These are phyloP conservation scores for Dysphania ambrosioides DNA, from an alignment of 148 eudicot genomes.

Conservation along the genomic window DNA sequence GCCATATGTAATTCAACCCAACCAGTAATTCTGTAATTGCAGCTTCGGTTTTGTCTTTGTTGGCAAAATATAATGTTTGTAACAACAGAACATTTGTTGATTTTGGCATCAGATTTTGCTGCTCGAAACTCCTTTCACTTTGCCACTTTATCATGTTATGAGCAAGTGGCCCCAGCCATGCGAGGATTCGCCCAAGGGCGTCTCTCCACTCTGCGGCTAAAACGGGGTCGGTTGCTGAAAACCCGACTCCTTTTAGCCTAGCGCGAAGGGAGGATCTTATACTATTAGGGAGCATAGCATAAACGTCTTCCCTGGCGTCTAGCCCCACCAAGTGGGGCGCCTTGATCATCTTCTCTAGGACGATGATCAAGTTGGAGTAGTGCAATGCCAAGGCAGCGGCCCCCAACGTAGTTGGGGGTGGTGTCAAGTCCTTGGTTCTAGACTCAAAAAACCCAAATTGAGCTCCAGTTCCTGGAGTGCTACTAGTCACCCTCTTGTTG, in stretches of 20 bases:
- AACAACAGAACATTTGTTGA: constrained; percentile 53
- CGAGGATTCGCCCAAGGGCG: constrained; percentile 64
- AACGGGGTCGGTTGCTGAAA: constrained; percentile 60
- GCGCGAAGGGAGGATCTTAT: constrained; percentile 51
- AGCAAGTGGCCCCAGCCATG: constrained; percentile 78
- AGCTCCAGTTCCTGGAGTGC: background rate
- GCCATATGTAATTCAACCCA: constrained; percentile 91
- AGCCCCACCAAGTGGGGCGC: constrained; percentile 79
- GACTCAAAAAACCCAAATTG: constrained; percentile 45
- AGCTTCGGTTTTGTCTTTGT: constrained; percentile 74
- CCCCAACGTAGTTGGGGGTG: constrained; percentile 57
- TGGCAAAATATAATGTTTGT: constrained; percentile 72
- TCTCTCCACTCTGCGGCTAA: constrained; percentile 91
- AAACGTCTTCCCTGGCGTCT: constrained; percentile 84
- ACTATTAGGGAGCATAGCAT: constrained; percentile 74
- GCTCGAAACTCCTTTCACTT: constrained; percentile 83
- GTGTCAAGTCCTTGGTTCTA: constrained; percentile 47
- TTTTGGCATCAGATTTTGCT: constrained; percentile 46
- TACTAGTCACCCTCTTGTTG: background rate
- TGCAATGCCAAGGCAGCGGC: constrained; percentile 73
- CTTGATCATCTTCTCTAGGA: constrained; percentile 79
- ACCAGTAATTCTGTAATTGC: constrained; percentile 87
- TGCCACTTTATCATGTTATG: constrained; percentile 98
- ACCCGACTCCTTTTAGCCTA: constrained; percentile 67
- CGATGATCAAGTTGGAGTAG: constrained; percentile 79